Evolutionary conservation across 495 filamentous ascomycete genomes (phyloP).

Genomic region (Podospora tetraspora): DNA sequence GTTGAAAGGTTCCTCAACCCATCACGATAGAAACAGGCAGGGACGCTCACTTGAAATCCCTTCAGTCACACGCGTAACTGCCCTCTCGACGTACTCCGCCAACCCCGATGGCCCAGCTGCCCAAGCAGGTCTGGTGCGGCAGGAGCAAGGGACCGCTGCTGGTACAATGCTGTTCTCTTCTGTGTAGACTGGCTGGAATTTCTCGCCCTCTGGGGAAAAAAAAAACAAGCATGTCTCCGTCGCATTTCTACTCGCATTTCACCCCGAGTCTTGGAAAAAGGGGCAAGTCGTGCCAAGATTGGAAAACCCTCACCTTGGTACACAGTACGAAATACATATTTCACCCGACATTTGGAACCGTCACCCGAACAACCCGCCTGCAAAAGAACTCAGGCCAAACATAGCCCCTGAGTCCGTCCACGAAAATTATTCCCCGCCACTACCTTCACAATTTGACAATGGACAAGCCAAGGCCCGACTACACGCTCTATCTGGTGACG

Average conservation of each 20-base stretch:
- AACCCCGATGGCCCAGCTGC: neutral
- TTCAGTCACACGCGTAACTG: neutral
- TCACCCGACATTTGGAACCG: neutral
- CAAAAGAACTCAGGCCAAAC: neutral
- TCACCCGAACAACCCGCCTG: neutral
- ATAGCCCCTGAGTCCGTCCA: neutral
- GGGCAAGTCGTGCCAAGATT: neutral
- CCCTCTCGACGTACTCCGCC: neutral
- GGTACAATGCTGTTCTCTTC: neutral
- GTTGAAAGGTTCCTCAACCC: no score
- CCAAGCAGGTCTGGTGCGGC: neutral
- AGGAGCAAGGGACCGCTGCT: neutral
- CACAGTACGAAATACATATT: neutral
- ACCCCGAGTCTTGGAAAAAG: neutral
- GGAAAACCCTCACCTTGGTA: neutral
- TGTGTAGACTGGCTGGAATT: neutral
- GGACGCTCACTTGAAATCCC: neutral
- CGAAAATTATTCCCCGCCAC: neutral
- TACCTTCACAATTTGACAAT: slow-evolving; percentile 25
- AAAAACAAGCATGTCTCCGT: neutral
- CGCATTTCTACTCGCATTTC: neutral
- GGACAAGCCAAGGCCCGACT: slow-evolving; percentile 35
- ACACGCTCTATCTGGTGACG: slow-evolving; percentile 82
- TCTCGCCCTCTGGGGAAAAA: neutral
- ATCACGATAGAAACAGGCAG: no score